Evolutionary conservation across 108 stramenopile species (phyloP).

Genomic region (Stephanodiscus triporus): DNA sequence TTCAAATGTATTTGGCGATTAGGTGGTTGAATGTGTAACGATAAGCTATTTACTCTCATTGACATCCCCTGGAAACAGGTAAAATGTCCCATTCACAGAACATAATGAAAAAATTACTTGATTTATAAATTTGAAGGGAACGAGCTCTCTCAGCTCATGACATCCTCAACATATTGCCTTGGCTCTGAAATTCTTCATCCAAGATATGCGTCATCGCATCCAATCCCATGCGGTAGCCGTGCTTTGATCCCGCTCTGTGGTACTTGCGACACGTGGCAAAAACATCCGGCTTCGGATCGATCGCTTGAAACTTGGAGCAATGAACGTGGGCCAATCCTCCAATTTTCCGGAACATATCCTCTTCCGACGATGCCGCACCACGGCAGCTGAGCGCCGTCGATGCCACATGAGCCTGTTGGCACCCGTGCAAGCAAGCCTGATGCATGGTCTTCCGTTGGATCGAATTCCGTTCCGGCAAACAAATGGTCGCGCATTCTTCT

Average conservation of each 20-base stretch:
- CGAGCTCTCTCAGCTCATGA: too few relatives aligned
- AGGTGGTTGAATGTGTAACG: too few relatives aligned
- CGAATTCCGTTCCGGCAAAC: slow-evolving; percentile 44
- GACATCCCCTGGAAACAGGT: too few relatives aligned
- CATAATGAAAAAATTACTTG: too few relatives aligned
- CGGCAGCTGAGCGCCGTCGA: slow-evolving; percentile 39
- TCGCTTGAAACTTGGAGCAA: slow-evolving; percentile 38
- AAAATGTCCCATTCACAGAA: too few relatives aligned
- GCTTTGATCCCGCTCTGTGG: slow-evolving; percentile 44
- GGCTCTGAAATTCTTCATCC: slow-evolving; percentile 42
- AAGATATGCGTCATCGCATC: slow-evolving; percentile 31
- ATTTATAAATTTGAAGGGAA: too few relatives aligned
- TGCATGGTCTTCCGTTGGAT: slow-evolving; percentile 53
- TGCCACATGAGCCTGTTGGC: slow-evolving; percentile 45
- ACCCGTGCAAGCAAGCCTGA: slow-evolving; percentile 44
- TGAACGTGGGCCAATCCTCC: slow-evolving; percentile 46
- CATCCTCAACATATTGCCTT: too few relatives aligned
- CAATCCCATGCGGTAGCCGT: slow-evolving; percentile 33
- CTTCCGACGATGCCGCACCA: slow-evolving; percentile 32
- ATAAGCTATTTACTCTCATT: too few relatives aligned
- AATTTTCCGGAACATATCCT: slow-evolving; percentile 30
- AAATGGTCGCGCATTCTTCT: slow-evolving; percentile 39
- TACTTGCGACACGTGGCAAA: slow-evolving; percentile 49
- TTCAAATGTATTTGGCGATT: too few relatives aligned
- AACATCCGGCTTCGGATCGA: slow-evolving; percentile 46